Conservation (phyloP, 345 rosid genomes). For the Alliaria petiolata region DNA sequence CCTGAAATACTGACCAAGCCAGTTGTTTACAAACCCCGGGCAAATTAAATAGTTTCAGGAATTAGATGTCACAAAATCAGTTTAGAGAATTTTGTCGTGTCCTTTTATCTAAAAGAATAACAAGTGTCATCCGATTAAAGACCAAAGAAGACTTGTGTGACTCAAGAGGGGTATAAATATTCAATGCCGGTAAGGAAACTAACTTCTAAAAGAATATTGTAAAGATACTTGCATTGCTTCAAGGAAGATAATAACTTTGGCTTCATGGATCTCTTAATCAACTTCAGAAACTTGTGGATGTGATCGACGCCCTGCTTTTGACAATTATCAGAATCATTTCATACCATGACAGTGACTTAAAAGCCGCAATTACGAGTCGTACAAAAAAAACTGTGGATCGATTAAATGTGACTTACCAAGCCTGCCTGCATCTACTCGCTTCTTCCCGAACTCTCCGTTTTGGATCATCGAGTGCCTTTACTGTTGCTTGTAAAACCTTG, state of each 20-base stretch:
- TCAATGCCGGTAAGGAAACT: neutral
- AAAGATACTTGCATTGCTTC: constrained; percentile 7
- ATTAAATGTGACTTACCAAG: constrained; percentile 50
- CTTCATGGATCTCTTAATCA: constrained; percentile 6
- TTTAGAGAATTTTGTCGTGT: neutral
- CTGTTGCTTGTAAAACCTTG: constrained; percentile 56
- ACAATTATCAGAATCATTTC: constrained; percentile 5
- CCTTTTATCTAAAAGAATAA: neutral
- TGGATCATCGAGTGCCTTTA: constrained; percentile 71
- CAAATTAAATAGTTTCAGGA: neutral
- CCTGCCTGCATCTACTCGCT: constrained; percentile 75
- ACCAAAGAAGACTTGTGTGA: neutral
- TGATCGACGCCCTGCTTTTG: constrained; percentile 24
- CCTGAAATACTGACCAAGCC: neutral
- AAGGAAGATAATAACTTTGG: neutral
- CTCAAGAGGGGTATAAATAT: neutral
- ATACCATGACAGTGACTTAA: neutral
- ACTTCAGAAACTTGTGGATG: constrained; percentile 15
- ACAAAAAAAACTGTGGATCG: neutral
- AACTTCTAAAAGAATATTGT: neutral
- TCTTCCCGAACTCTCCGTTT: constrained; percentile 81
- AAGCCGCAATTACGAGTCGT: neutral
- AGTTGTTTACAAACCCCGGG: neutral
- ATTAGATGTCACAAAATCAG: neutral
- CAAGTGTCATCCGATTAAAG: neutral